Evolutionary conservation across 352 stramenopile species (phyloP).

Genomic region (Phytophthora sansomeana): DNA sequence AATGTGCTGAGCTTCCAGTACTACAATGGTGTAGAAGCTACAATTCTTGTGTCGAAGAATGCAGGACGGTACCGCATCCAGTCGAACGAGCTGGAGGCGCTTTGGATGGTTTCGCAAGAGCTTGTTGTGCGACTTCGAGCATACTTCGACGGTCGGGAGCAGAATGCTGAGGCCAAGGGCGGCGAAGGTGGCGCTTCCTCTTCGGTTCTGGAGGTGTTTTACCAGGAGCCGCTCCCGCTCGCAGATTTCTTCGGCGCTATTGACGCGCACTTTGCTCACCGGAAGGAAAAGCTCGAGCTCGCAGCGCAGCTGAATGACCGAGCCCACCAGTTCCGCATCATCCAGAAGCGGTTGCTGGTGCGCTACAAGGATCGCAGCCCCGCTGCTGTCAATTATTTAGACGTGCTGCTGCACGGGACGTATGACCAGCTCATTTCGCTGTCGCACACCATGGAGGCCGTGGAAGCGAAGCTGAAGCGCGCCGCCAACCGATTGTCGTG

Average conservation of each 20-base stretch:
- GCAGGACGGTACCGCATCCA: constrained; percentile 90
- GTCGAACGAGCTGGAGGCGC: constrained; percentile 78
- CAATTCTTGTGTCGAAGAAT: constrained; percentile 92
- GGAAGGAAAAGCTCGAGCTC: constrained; percentile 71
- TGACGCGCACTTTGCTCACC: constrained; percentile 83
- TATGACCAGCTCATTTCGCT: constrained; percentile 85
- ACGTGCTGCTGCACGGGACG: constrained; percentile 88
- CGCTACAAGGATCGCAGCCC: constrained; percentile 92
- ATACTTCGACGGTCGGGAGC: constrained; percentile 44
- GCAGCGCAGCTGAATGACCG: constrained; percentile 82
- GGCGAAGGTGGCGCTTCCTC: constrained; percentile 22
- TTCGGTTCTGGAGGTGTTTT: constrained; percentile 66
- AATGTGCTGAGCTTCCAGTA: constrained; percentile 92
- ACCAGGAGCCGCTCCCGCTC: constrained; percentile 85
- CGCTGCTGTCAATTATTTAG: constrained; percentile 77
- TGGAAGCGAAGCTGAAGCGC: constrained; percentile 57
- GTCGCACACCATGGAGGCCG: constrained; percentile 74
- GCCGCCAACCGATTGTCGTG: constrained; percentile 74
- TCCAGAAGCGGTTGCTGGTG: constrained; percentile 91
- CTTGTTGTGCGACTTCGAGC: constrained; percentile 69
- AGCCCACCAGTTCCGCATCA: constrained; percentile 88
- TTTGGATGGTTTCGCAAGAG: constrained; percentile 85
- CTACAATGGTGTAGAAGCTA: constrained; percentile 85
- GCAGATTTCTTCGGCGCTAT: constrained; percentile 90
- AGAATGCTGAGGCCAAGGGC: constrained; percentile 29